Conservation (phyloP, 768 basidiomycete species). For the Termitomyces sp. region DNA sequence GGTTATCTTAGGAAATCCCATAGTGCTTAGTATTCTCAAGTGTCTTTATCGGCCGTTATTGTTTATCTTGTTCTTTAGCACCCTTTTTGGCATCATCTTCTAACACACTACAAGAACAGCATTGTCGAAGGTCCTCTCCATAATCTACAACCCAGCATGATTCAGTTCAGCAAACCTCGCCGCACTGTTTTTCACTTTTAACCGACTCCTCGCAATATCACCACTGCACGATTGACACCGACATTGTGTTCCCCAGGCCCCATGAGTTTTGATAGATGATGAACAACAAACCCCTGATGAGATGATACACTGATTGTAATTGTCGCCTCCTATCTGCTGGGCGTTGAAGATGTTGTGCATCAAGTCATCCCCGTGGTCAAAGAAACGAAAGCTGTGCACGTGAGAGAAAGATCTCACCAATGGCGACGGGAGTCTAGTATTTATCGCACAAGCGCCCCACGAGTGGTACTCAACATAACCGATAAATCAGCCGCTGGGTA, state of each 20-base stretch:
- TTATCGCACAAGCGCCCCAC: no score
- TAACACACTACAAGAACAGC: conserved; percentile 94
- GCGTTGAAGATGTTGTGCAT: no score
- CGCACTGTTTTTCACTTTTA: conserved; percentile 36
- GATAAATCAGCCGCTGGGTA: not conserved
- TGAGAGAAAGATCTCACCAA: no score
- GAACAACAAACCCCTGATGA: conserved; percentile 4
- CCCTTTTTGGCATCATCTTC: conserved; percentile 95
- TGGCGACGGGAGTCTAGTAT: no score
- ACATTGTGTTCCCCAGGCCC: not conserved
- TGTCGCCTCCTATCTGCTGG: no score
- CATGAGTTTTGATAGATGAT: conserved; percentile 1
- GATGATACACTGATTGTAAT: no score
- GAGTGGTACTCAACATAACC: no score
- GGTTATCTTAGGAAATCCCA: conserved; percentile 98
- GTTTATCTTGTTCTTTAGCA: conserved; percentile 50
- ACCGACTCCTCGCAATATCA: not conserved
- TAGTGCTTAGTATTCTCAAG: conserved; percentile 73
- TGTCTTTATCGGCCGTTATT: not conserved
- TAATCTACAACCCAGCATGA: conserved; percentile 97
- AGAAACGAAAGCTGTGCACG: no score
- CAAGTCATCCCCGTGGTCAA: no score
- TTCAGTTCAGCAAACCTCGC: conserved; percentile 97
- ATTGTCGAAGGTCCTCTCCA: conserved; percentile 96
- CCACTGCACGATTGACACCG: conserved; percentile 4